A percentile compares a stretch with the other conserved stretches of the same genome.
Evolutionary conservation across 176 grass and related monocot genomes (phyloP).

Genomic region (Rhynchospora tenuis): DNA sequence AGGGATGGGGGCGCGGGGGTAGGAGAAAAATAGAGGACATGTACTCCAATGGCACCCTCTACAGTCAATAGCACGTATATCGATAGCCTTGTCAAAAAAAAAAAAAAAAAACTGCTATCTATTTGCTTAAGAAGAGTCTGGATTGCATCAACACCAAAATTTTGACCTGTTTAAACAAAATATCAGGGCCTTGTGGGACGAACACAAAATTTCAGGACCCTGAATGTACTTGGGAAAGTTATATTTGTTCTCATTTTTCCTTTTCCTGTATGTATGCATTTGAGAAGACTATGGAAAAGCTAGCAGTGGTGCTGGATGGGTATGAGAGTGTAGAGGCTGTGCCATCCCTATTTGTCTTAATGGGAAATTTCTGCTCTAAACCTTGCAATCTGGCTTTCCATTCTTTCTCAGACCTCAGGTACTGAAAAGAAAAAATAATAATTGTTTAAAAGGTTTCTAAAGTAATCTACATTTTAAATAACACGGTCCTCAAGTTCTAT

Average conservation of each 20-base stretch:
- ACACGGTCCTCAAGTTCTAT: neutral
- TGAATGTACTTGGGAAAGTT: neutral
- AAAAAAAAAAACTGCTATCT: neutral
- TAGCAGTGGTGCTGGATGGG: slow-evolving; percentile 74
- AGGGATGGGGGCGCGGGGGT: neutral
- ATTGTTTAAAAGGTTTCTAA: neutral
- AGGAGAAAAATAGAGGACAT: neutral
- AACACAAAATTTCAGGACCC: neutral
- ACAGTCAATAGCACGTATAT: neutral
- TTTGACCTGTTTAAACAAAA: neutral
- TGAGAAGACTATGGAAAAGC: slow-evolving; percentile 86
- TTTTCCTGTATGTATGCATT: slow-evolving; percentile 41
- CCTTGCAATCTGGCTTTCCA: slow-evolving; percentile 79
- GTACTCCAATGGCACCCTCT: neutral
- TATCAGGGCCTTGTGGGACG: neutral
- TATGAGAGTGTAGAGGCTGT: slow-evolving; percentile 86
- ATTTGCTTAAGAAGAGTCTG: neutral
- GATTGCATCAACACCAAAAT: neutral
- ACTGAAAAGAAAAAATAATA: neutral
- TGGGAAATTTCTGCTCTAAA: slow-evolving; percentile 90
- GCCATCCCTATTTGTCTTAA: slow-evolving; percentile 88
- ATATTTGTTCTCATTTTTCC: neutral
- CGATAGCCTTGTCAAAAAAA: neutral
- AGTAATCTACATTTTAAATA: neutral
- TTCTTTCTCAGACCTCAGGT: slow-evolving; percentile 91